phyloP scores from a whole-genome alignment of 345 rosid genomes.

The Pugionium dolabratum region DNA sequence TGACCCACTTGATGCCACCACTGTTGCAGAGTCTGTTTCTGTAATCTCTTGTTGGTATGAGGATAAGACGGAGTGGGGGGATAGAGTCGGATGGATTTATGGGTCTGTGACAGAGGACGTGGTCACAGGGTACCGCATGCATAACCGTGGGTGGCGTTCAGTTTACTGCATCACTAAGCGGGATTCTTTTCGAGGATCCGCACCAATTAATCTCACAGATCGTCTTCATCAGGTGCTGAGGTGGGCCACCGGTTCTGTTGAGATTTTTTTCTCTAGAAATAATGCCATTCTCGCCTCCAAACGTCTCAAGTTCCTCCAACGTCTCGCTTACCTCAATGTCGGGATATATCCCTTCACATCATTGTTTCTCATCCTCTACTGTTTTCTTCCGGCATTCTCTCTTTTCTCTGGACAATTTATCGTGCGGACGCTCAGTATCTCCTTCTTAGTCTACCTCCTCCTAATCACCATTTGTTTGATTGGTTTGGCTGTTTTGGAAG shows the following conservation, averaged over 20 bases:
- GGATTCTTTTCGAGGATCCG: slow-evolving; percentile 87
- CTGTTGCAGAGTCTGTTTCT: slow-evolving; percentile 88
- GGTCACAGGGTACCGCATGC: slow-evolving; percentile 97
- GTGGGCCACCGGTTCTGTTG: slow-evolving; percentile 97
- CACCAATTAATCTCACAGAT: slow-evolving; percentile 92
- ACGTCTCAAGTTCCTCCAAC: slow-evolving; percentile 76
- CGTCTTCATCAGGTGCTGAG: slow-evolving; percentile 93
- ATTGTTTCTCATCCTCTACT: slow-evolving; percentile 74
- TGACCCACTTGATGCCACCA: slow-evolving; percentile 84
- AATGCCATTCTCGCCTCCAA: slow-evolving; percentile 68
- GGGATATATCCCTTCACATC: slow-evolving; percentile 96
- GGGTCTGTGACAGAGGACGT: slow-evolving; percentile 98
- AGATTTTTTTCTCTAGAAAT: slow-evolving; percentile 95
- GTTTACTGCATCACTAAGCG: slow-evolving; percentile 86
- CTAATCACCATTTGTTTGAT: slow-evolving; percentile 65
- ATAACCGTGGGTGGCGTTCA: slow-evolving; percentile 97
- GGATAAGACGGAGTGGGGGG: slow-evolving; percentile 99
- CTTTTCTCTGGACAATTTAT: slow-evolving; percentile 90
- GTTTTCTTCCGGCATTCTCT: slow-evolving; percentile 94
- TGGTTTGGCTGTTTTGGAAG: slow-evolving; percentile 73
- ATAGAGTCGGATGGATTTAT: slow-evolving; percentile 94
- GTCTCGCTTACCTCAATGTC: slow-evolving; percentile 82
- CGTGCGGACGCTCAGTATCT: slow-evolving; percentile 58
- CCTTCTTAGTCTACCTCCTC: slow-evolving; percentile 68
- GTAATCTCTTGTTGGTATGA: slow-evolving; percentile 98